Evolutionary conservation across 2,329 filamentous ascomycete species (phyloP).

Genomic region (Pseudocercospora fuligena): DNA sequence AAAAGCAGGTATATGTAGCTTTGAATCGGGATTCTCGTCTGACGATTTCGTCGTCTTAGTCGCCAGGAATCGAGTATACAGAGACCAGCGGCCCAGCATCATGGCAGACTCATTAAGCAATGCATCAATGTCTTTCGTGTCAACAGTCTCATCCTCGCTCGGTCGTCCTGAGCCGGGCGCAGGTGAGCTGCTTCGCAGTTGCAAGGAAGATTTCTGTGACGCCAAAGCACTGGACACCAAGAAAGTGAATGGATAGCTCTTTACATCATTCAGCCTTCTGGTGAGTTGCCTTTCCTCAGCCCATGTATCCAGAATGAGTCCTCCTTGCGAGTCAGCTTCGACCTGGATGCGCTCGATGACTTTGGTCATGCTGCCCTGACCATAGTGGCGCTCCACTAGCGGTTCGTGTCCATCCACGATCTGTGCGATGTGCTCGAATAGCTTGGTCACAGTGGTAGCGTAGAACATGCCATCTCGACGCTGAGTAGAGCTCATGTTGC

Average conservation of each 20-base stretch:
- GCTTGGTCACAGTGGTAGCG: slow-evolving; percentile 82
- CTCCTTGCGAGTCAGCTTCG: slow-evolving; percentile 94
- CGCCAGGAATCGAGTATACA: slow-evolving; percentile 88
- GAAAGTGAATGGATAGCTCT: slow-evolving; percentile 97
- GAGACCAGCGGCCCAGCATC: slow-evolving; percentile 91
- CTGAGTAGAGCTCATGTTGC: slow-evolving; percentile 71
- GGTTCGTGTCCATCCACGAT: slow-evolving; percentile 92
- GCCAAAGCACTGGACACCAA: slow-evolving; percentile 91
- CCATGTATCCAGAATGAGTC: slow-evolving; percentile 95
- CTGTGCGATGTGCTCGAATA: slow-evolving; percentile 97
- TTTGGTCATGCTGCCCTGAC: slow-evolving; percentile 86
- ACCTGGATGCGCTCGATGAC: slow-evolving; percentile 92
- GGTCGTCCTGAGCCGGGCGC: slow-evolving; percentile 63
- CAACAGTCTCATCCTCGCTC: slow-evolving; percentile 88
- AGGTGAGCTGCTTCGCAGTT: slow-evolving; percentile 71
- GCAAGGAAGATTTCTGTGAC: slow-evolving; percentile 67
- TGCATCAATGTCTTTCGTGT: slow-evolving; percentile 94
- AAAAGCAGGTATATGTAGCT: slow-evolving; percentile 72
- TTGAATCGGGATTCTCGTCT: slow-evolving; percentile 29
- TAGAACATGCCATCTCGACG: slow-evolving; percentile 86
- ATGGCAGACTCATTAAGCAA: slow-evolving; percentile 84
- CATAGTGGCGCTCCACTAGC: slow-evolving; percentile 93
- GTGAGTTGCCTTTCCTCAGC: slow-evolving; percentile 84
- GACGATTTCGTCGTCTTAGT: slow-evolving; percentile 69
- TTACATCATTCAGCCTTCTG: slow-evolving; percentile 88